Evolutionary conservation across 768 basidiomycete species (phyloP).

Genomic region (Rossbeevera mucosa): DNA sequence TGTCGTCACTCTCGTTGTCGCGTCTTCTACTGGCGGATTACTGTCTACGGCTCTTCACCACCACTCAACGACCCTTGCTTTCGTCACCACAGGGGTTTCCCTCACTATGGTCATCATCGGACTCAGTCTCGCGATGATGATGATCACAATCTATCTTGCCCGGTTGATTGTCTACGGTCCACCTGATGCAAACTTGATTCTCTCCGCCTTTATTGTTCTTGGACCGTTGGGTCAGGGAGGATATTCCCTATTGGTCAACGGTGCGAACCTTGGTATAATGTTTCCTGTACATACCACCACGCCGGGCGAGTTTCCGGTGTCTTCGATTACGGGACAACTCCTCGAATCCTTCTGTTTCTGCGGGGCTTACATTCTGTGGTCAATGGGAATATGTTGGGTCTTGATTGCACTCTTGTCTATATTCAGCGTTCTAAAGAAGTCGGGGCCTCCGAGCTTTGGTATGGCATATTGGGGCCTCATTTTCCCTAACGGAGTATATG

Average conservation of each 20-base stretch:
- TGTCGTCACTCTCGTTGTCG: slow-evolving; percentile 50
- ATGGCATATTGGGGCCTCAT: slow-evolving; percentile 52
- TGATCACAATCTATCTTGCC: slow-evolving; percentile 45
- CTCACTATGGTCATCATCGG: slow-evolving; percentile 44
- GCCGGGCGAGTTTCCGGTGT: slow-evolving; percentile 31
- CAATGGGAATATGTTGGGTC: slow-evolving; percentile 53
- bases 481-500: slow-evolving; percentile 54
- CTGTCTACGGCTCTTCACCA: slow-evolving; percentile 36
- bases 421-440: slow-evolving; percentile 26
- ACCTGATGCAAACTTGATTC: slow-evolving; percentile 36
- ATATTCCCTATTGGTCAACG: slow-evolving; percentile 40
- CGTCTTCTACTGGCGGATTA: slow-evolving; percentile 47
- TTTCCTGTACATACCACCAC: slow-evolving; percentile 31
- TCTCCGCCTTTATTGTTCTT: slow-evolving; percentile 46
- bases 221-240: slow-evolving; percentile 54
- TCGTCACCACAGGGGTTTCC: slow-evolving; percentile 41
- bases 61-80: slow-evolving; percentile 35
- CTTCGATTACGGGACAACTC: slow-evolving; percentile 36
- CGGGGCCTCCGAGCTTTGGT: slow-evolving; percentile 38
- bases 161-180: slow-evolving; percentile 41
- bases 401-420: slow-evolving; percentile 41
- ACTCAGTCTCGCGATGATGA: slow-evolving; percentile 44
- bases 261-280: slow-evolving; percentile 33
- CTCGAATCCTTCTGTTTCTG: slow-evolving; percentile 43
- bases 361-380: slow-evolving; percentile 46